Percentiles rank a stretch among this genome's conserved stretches.
These are phyloP conservation scores for Acanthamoeba triangularis DNA, from an alignment of 208 protist genomes.

Conservation along the genomic window DNA sequence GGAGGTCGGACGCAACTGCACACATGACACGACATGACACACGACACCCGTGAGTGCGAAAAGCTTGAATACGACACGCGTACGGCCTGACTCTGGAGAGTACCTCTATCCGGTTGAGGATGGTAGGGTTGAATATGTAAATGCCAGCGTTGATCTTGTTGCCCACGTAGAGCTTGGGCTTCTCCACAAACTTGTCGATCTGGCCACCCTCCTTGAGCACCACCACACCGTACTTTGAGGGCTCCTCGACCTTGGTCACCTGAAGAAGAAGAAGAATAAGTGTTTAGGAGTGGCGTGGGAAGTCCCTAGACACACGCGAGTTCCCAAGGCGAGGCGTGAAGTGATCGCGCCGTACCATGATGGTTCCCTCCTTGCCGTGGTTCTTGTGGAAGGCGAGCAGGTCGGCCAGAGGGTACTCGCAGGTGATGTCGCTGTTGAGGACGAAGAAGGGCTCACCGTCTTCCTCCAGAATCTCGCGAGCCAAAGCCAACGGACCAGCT, in stretches of 20 bases:
- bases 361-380: slow-evolving; percentile 97
- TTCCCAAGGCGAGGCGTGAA: too few relatives aligned
- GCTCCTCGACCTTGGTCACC: slow-evolving; percentile 96
- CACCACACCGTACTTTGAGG: slow-evolving; percentile 98
- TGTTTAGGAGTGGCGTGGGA: background rate
- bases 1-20: slow-evolving; percentile 93
- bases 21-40: background rate
- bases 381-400: slow-evolving; percentile 96
- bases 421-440: slow-evolving; percentile 98
- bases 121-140: slow-evolving; percentile 97
- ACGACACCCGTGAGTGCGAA: background rate
- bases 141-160: slow-evolving; percentile 98
- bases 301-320: background rate
- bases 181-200: slow-evolving; percentile 92
- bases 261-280: background rate
- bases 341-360: slow-evolving; percentile 94
- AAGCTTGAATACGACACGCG: background rate
- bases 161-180: slow-evolving; percentile 94
- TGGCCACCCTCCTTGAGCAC: slow-evolving; percentile 94
- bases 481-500: slow-evolving; percentile 97
- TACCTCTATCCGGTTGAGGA: slow-evolving; percentile 96
- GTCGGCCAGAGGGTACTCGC: slow-evolving; percentile 96
- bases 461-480: slow-evolving; percentile 93
- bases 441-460: slow-evolving; percentile 97
- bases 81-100: background rate